phyloP scores from a whole-genome alignment of 2,329 filamentous ascomycete species.

The Pseudogymnoascus sp. region DNA sequence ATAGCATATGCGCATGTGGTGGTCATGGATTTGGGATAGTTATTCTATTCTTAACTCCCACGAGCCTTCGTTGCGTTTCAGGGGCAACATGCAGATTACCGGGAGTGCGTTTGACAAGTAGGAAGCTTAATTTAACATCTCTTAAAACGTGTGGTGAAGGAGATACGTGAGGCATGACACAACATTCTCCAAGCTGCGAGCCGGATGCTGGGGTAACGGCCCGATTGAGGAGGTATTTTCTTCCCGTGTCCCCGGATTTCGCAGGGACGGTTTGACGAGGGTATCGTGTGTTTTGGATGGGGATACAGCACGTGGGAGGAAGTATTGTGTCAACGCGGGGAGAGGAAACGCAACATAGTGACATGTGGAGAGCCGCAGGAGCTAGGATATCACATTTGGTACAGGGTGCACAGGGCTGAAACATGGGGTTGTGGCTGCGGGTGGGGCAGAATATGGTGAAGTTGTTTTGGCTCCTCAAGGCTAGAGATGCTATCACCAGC shows the following conservation, averaged over 20 bases:
- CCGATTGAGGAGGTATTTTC: neutral
- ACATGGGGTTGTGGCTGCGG: neutral
- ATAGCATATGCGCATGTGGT: neutral
- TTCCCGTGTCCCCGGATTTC: neutral
- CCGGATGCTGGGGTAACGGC: neutral
- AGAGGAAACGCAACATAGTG: neutral
- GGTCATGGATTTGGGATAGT: neutral
- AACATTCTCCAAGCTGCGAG: neutral
- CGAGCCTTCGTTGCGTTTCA: neutral
- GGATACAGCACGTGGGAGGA: neutral
- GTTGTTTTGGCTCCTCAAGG: neutral
- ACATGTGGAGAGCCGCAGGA: neutral
- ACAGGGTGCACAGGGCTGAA: neutral
- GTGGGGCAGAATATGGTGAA: neutral
- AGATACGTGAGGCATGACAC: constrained; percentile 3
- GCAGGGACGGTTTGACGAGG: neutral
- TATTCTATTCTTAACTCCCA: neutral
- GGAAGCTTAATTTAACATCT: constrained; percentile 5
- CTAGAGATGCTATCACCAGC: neutral
- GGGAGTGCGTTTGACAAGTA: neutral
- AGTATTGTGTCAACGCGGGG: neutral
- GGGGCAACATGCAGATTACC: neutral
- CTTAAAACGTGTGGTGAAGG: neutral
- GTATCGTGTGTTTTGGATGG: neutral
- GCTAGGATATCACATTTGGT: neutral